Evolutionary conservation across 352 stramenopile species (phyloP), one percentile per base, ranked within the genome.

Genomic region (Phytopythium montanum): DNA sequence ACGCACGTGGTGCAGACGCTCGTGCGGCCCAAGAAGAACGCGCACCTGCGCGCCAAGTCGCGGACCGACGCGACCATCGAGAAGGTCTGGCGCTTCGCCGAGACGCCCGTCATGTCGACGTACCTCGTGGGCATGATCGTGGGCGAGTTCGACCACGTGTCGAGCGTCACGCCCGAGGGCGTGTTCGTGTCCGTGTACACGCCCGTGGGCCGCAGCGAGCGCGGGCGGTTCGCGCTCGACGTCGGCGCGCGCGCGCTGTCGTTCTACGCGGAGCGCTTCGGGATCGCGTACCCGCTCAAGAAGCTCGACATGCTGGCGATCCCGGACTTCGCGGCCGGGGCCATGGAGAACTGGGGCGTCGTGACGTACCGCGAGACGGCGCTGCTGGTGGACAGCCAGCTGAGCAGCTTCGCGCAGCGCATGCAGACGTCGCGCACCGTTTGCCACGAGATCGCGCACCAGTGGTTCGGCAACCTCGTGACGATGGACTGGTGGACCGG

Each of bases 291-390:
- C 76, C 97, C 97, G 13, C 69, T 99, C 12, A 96, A 97, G 52
- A 99, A 99, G 79, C 74, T 99, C 52, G 97, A 99, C 72, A 98
- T 99, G 94, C 70, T 99, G 33, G 93, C 90, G n/a, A 98, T 98
- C 66, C 90, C 92, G 5, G 95, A 99, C 62, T 99, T 99, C 70
- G 93, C 89, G 18, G 96, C 96, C 34, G 97, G 97, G 71, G 89
- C 98, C 63, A 97, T 98, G 96, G 96, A 97, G 76, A 97, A 97
- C 77, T 96, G 90, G 93, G 94, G 95, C 25, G 73, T 98, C 6
- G 87, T 99, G 5, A 99, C 96, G n/a, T 99, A 99, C 70, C 79
- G 96, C 19, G 96, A 99, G 75, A 97, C 89, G 18, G 75, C 85
- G 41, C 69, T 98, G 25, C 72, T 98, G 10, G 92, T 97, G 46